Evolutionary conservation across 352 stramenopile genomes (phyloP).

Genomic region (Pythium aphanidermatum): DNA sequence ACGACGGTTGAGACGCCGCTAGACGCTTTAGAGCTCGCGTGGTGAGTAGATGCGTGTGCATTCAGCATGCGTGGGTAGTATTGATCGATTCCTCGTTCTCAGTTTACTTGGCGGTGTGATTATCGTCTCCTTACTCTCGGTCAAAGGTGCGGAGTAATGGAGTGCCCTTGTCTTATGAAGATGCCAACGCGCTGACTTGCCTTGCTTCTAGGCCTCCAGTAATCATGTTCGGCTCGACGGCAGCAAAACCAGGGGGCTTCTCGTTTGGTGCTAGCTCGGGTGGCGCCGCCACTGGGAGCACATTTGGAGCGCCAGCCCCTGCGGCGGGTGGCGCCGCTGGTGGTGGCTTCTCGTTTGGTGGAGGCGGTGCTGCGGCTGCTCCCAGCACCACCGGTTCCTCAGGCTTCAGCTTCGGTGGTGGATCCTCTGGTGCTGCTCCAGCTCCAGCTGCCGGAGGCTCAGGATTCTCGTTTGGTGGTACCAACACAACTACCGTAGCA

Average conservation of each 20-base stretch:
- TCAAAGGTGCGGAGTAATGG: too few relatives aligned
- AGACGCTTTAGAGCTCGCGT: too few relatives aligned
- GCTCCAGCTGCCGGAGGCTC: constrained; percentile 19
- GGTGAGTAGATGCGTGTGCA: too few relatives aligned
- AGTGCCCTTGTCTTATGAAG: too few relatives aligned
- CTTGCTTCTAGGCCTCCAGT: too few relatives aligned
- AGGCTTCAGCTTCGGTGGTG: constrained; percentile 21
- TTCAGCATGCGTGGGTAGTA: too few relatives aligned
- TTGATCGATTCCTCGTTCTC: too few relatives aligned
- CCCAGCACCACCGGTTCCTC: neutral
- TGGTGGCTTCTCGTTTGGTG: constrained; percentile 26
- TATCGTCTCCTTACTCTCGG: too few relatives aligned
- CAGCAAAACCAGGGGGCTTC: constrained; percentile 31
- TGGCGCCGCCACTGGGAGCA: constrained; percentile 3
- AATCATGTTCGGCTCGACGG: constrained; percentile 61
- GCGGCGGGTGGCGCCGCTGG: constrained; percentile 21
- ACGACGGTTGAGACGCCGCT: too few relatives aligned
- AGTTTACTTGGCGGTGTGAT: too few relatives aligned
- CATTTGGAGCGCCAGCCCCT: constrained; percentile 9
- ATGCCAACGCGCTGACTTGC: too few relatives aligned
- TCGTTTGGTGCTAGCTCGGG: constrained; percentile 26
- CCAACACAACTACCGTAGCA: constrained; percentile 14
- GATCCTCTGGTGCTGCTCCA: constrained; percentile 11
- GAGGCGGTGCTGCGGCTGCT: constrained; percentile 16
- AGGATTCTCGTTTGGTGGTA: constrained; percentile 50